Evolutionary conservation across 208 protist species (phyloP).

Genomic region (Entamoeba histolytica): DNA sequence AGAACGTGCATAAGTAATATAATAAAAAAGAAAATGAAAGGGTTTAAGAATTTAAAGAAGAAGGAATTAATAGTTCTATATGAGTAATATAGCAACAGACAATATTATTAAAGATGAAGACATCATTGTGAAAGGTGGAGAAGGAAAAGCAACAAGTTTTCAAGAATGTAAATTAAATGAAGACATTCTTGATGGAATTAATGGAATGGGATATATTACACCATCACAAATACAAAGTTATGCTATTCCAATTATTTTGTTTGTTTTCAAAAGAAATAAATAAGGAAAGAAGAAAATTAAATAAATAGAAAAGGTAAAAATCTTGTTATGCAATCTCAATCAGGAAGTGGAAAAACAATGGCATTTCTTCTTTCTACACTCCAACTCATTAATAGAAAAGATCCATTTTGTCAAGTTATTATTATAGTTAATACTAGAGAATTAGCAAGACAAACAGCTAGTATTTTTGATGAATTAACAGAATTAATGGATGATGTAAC

Average conservation of each 20-base stretch:
- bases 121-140: background rate
- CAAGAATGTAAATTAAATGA: background rate
- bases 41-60: no score
- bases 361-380: background rate
- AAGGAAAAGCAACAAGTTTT: background rate
- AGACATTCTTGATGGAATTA: background rate
- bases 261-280: background rate
- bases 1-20: no score
- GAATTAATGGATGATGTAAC: background rate
- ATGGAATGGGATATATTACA: background rate
- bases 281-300: no score
- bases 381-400: background rate
- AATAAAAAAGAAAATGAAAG: no score
- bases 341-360: background rate
- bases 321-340: background rate
- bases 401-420: background rate
- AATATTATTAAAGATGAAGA: background rate
- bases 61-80: no score
- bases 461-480: background rate
- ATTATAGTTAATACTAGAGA: background rate
- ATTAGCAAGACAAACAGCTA: background rate
- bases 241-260: background rate
- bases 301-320: background rate
- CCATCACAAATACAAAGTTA: background rate
- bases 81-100: background rate